A percentile compares a stretch with the other conserved stretches of the same genome.
Conservation (phyloP, 129 eudicot species). For the Flaveria brownii region DNA sequence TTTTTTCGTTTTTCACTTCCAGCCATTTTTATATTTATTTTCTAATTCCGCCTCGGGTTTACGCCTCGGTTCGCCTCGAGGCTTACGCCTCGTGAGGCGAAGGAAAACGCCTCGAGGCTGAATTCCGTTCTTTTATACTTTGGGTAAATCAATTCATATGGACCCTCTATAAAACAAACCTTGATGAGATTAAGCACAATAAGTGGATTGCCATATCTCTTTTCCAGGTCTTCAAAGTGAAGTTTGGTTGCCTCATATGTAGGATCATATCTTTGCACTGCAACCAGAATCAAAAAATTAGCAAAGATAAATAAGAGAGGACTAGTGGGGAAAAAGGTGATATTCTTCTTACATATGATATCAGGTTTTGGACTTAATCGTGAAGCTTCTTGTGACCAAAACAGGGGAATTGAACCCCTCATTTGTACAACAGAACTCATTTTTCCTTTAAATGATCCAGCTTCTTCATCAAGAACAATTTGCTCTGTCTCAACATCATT, state of each 20-base stretch:
- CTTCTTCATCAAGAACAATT: constrained; percentile 92
- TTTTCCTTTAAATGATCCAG: constrained; percentile 78
- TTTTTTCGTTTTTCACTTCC: too few species aligned
- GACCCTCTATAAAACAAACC: constrained; percentile 44
- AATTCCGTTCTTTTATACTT: too few species aligned
- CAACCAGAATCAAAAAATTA: constrained; percentile 27
- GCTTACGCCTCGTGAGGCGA: too few species aligned
- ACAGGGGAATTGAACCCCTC: constrained; percentile 99
- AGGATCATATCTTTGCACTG: constrained; percentile 96
- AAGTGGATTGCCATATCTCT: constrained; percentile 93
- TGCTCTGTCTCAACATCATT: constrained; percentile 99
- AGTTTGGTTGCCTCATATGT: constrained; percentile 90
- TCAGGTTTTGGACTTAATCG: constrained; percentile 97
- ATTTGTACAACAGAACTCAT: constrained; percentile 98
- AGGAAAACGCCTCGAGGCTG: too few species aligned
- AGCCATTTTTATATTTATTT: too few species aligned
- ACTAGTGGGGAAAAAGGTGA: constrained; percentile 7
- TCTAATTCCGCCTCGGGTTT: too few species aligned
- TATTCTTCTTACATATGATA: constrained; percentile 68
- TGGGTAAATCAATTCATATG: constrained; percentile 1
- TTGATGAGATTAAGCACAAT: constrained; percentile 89
- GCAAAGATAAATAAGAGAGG: constrained; percentile 20
- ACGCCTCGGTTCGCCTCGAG: too few species aligned
- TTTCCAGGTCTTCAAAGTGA: constrained; percentile 85
- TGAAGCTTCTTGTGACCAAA: constrained; percentile 99